Base-by-base conservation (phyloP, 2,329 filamentous ascomycete species). In the Fusarium graminum region DNA sequence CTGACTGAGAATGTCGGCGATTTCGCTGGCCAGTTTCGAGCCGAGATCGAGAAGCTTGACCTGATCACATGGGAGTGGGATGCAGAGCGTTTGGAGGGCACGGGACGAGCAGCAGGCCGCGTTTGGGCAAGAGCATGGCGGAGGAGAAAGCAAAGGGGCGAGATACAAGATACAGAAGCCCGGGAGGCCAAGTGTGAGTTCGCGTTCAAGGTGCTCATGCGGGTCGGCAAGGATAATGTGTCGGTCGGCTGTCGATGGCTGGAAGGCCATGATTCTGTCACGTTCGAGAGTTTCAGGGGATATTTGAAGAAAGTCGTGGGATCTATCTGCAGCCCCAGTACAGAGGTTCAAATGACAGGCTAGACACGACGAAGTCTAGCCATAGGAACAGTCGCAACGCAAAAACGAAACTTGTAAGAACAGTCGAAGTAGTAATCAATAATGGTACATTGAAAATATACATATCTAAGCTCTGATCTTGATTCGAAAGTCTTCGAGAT, bases 201-300 rank as follows among this genome's bases (percentile, higher is more conserved):
- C 51, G 89, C 87, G 0, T 89, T 92, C 71, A 83, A 81, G 53
- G 76, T 91, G 10, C 75, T 78, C n/a, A 72, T 89, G 22, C 79
- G 76, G 3, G 75, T 80, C 2, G 72, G 77, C 17, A 75, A 75
- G 49, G 70, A 74, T 3, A 74, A 78, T 17, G 80, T 89, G 0
- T 77, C 74, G 3, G 79, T 90, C 6, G 69, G 77, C 6, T 81
- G 91, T 52, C 83, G 91, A 30, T 80, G 77, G 94, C 74, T 92
- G 1, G 88, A 92, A 70, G 94, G 95, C 0, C 81, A 83, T 7
- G 91, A 97, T 67, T 81, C 85, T 17, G 83, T 89, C 1, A 74
- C 95, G 0, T 97, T 94, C 77, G 92, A 96, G 78, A 97, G 94
- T 74, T 93, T 99, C 65, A 90, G 89, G 61, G 93, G 92, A 0